Conservation (phyloP, 345 rosid species). For the Limnanthes douglasii region DNA sequence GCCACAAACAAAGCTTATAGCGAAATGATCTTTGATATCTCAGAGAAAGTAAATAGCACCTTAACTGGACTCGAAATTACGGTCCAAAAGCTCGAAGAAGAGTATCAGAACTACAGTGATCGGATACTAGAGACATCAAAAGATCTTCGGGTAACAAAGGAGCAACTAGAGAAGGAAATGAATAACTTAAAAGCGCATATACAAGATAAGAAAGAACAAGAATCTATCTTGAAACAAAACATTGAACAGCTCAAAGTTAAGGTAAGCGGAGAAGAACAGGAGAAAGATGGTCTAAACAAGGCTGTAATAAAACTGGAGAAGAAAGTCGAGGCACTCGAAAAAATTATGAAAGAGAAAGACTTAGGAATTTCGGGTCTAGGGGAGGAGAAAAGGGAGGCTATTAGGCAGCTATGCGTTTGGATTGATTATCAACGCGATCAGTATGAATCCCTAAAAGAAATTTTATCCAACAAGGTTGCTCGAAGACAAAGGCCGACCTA, state of each 20-base stretch:
- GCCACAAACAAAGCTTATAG: slow-evolving; percentile 22
- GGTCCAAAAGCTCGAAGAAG: slow-evolving; percentile 25
- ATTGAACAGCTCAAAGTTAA: slow-evolving; percentile 29
- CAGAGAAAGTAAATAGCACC: slow-evolving; percentile 21
- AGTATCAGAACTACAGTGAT: slow-evolving; percentile 17
- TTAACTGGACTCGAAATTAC: slow-evolving; percentile 24
- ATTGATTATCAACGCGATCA: slow-evolving; percentile 68
- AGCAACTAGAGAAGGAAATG: slow-evolving; percentile 19
- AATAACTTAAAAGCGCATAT: slow-evolving; percentile 19
- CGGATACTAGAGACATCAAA: slow-evolving; percentile 20
- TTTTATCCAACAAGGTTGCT: slow-evolving; percentile 12
- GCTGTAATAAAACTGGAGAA: slow-evolving; percentile 18
- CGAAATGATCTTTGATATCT: slow-evolving; percentile 26
- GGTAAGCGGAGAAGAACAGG: slow-evolving; percentile 29
- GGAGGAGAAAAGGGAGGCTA: slow-evolving; percentile 76
- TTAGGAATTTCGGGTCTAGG: slow-evolving; percentile 27
- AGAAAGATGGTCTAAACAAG: slow-evolving; percentile 30
- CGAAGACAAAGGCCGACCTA: slow-evolving; percentile 11
- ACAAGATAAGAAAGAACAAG: slow-evolving; percentile 18
- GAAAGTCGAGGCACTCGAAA: slow-evolving; percentile 23
- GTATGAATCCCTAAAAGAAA: slow-evolving; percentile 22
- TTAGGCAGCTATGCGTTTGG: slow-evolving; percentile 76
- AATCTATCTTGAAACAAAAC: slow-evolving; percentile 13
- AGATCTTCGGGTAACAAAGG: slow-evolving; percentile 33
- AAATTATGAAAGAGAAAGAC: slow-evolving; percentile 31